Base-by-base conservation (phyloP, 2,329 filamentous ascomycete genomes). In the Penicillium sp. region DNA sequence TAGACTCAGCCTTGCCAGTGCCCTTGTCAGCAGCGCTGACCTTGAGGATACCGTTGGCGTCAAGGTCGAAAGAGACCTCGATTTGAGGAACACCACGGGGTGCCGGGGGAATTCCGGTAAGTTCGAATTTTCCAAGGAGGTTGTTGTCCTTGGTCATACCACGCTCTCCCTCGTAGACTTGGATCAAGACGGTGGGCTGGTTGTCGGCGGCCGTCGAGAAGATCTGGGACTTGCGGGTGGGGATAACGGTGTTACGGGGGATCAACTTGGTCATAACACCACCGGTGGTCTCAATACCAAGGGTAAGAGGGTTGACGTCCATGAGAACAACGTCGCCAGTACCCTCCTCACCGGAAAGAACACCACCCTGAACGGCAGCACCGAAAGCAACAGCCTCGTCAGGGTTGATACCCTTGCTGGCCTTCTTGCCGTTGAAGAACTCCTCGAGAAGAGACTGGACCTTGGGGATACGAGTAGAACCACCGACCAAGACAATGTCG, bases 381-480 rank as follows among this genome's bases (percentile, higher is more conserved):
- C 94, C 94, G 75, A 92, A 97, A 72, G 94, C 94, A 66, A 97
- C 94, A 80, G 94, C 94, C 83, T 97, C 94, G 72, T 99, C 94
- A 67, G 94, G 94, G 86, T 97, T 97, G 76, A 99, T 96, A 79
- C 91, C 91, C 90, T 97, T 97, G 84, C 89, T 92, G 68, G 92
- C 91, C 83, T 94, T 92, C 90, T 97, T 97, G 77, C 92, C 88
- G 68, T 73, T 81, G 75, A 97, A 97, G 85, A 84, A 97, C 79
- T 97, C 92, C 83, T 97, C 91, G 65, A 97, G 89, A 73, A 97
- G 87, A 67, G 85, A 75, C 80, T 95, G 89, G 65, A 97, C 92
- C 89, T 97, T 97, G 76, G 94, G 93, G 67, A 99, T 97, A 90
- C 94, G 93, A 65, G 94, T 97, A 60, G 94, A 97, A 78, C 94